Percentiles rank a stretch among this genome's conserved stretches.
Evolutionary conservation across 2,329 filamentous ascomycete genomes (phyloP).

Genomic region (Alternaria sp.): DNA sequence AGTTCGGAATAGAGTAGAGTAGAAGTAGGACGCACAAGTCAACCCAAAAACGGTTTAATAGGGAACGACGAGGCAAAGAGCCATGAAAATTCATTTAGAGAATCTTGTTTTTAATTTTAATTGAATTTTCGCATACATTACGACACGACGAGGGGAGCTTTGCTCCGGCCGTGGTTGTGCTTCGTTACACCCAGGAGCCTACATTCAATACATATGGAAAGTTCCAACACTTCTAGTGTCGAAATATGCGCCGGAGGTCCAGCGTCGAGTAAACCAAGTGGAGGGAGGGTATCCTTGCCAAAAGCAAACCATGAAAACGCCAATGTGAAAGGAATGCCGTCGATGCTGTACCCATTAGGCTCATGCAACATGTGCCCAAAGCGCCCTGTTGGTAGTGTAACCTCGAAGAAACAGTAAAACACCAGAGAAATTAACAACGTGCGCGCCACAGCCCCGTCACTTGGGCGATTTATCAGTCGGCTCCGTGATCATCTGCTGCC

Average conservation of each 20-base stretch:
- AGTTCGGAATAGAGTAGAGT: constrained; percentile 16
- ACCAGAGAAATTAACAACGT: not conserved
- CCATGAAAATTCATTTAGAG: not conserved
- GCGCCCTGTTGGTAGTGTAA: constrained; percentile 12
- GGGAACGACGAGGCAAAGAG: not conserved
- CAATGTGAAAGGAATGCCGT: constrained; percentile 16
- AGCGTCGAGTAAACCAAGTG: constrained; percentile 30
- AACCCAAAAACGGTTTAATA: not conserved
- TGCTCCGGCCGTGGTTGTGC: constrained; percentile 3
- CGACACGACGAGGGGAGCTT: not conserved
- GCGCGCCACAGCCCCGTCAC: not conserved
- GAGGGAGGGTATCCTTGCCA: constrained; percentile 48
- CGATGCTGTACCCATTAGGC: constrained; percentile 1
- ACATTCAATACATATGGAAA: constrained; percentile 8
- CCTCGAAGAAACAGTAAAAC: not conserved
- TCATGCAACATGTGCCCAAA: constrained; percentile 7
- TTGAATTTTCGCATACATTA: not conserved
- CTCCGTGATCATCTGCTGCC: constrained; percentile 69
- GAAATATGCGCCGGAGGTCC: not conserved
- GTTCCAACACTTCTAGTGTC: not conserved
- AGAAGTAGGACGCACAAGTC: not conserved
- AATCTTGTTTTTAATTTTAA: not conserved
- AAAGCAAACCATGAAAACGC: constrained; percentile 29
- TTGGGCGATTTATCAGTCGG: constrained; percentile 40
- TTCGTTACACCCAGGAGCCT: constrained; percentile 9